Evolutionary conservation across 106 monocot species (phyloP), one percentile per base, ranked within the genome.

Genomic region (Cymbidium sinense): DNA sequence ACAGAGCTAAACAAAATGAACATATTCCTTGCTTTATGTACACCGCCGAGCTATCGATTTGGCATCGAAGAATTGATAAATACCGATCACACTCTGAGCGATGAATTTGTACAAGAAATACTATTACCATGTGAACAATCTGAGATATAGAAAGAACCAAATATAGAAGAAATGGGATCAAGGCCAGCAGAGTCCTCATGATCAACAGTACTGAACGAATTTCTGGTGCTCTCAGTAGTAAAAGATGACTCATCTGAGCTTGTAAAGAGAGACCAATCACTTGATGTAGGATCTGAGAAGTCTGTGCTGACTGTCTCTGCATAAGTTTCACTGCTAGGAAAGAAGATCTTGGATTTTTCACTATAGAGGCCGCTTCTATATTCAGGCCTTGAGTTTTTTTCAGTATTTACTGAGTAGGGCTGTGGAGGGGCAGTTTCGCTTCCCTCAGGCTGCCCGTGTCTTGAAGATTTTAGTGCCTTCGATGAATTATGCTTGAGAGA

Each of bases 181-280:
- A 91, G 55, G 74, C 67, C 75, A 20, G 69, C 65, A 30, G 80
- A 74, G 5, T 94, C 96, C 5, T 80, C 77, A 50, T 88, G 81
- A 75, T 96, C 96, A 7, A 88, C 82, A 3, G 86, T 86, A 76
- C 96, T 96, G 65, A 94, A 91, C n/a, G 96, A 96, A 73, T 96
- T 88, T 62, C 96, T 88, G 3, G 87, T 88, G 77, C 91, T 94
- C 77, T 96, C 96, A 0, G 96, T 94, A 23, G 96, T 96, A 64
- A 96, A 96, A 27, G 96, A 96, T 47, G 96, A 87, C 27, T 96
- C 96, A 37, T 96, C 96, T 17, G 96, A 96, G 81, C 94, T 96
- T 29, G 96, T 96, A 70, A 96, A 96, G 39, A 94, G 85, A 64
- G 94, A 91, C 91, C 91, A 92, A 75, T 96, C 93, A 41, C 96